Evolutionary conservation across 1,284 basidiomycete genomes (phyloP).

Genomic region (Erythrobasidium hasegawianum): DNA sequence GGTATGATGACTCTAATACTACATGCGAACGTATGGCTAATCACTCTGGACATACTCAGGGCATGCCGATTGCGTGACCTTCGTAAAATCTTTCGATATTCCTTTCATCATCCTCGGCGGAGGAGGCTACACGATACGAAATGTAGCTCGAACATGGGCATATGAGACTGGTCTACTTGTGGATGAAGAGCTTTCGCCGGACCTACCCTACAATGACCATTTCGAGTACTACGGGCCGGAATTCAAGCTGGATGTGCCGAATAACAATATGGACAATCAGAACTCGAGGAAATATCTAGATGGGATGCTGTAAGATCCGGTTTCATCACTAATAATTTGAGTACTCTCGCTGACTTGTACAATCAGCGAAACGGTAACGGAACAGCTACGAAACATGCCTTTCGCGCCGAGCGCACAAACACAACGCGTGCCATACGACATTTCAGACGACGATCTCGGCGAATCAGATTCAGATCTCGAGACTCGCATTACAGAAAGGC

Average conservation of each 20-base stretch:
- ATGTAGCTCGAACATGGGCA: constrained; percentile 91
- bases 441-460: constrained; percentile 28
- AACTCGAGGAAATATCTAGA: constrained; percentile 83
- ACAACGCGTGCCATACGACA: constrained; percentile 62
- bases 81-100: constrained; percentile 75
- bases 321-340: background rate
- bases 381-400: constrained; percentile 71
- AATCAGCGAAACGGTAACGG: constrained; percentile 61
- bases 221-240: constrained; percentile 98
- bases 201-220: constrained; percentile 91
- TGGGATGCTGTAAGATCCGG: constrained; percentile 62
- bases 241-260: constrained; percentile 84
- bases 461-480: constrained; percentile 34
- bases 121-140: constrained; percentile 88
- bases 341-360: background rate
- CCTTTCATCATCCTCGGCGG: constrained; percentile 91
- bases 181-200: constrained; percentile 57
- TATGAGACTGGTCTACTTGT: constrained; percentile 94
- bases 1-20: constrained; percentile 53
- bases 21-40: no score
- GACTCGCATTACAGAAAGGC: constrained; percentile 31
- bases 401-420: constrained; percentile 83
- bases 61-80: constrained; percentile 86
- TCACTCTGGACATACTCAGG: constrained; percentile 45
- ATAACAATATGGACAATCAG: constrained; percentile 91